Evolutionary conservation across 345 rosid genomes (phyloP).

Genomic region (Euphorbia tirucalli): DNA sequence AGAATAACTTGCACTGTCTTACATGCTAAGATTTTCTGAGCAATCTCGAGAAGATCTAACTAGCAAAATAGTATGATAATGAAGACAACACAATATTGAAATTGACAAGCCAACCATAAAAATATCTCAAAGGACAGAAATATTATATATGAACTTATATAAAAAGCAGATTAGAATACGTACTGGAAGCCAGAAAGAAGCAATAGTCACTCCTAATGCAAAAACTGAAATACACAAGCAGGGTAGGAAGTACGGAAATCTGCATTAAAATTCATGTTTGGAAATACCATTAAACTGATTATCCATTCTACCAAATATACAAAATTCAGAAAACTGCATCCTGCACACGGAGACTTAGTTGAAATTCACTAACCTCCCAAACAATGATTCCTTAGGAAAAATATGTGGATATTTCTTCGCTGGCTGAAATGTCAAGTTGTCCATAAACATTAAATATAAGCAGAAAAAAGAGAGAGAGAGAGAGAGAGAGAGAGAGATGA

Average conservation of each 20-base stretch:
- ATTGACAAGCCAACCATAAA: neutral
- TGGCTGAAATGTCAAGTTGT: conserved; percentile 47
- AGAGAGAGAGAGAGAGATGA: no score
- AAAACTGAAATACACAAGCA: conserved; percentile 42
- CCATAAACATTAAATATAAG: conserved; percentile 3
- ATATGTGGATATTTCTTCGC: conserved; percentile 71
- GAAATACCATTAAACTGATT: neutral
- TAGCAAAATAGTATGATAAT: neutral
- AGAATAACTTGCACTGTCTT: neutral
- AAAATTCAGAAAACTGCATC: neutral
- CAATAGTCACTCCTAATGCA: conserved; percentile 54
- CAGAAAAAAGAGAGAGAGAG: neutral
- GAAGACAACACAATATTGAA: neutral
- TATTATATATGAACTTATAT: neutral
- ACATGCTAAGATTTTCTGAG: neutral
- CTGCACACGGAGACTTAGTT: neutral
- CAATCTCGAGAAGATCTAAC: neutral
- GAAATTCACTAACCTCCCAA: conserved; percentile 52
- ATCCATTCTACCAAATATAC: neutral
- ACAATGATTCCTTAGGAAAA: conserved; percentile 68
- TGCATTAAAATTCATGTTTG: conserved; percentile 31
- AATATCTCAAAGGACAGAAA: neutral
- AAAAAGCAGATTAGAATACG: conserved; percentile 29
- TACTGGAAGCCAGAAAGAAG: conserved; percentile 76
- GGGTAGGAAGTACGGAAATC: conserved; percentile 84